A percentile compares a stretch with the other conserved stretches of the same genome.
Evolutionary conservation across 139 green algal species (phyloP).

Genomic region (Chlorella sp.): DNA sequence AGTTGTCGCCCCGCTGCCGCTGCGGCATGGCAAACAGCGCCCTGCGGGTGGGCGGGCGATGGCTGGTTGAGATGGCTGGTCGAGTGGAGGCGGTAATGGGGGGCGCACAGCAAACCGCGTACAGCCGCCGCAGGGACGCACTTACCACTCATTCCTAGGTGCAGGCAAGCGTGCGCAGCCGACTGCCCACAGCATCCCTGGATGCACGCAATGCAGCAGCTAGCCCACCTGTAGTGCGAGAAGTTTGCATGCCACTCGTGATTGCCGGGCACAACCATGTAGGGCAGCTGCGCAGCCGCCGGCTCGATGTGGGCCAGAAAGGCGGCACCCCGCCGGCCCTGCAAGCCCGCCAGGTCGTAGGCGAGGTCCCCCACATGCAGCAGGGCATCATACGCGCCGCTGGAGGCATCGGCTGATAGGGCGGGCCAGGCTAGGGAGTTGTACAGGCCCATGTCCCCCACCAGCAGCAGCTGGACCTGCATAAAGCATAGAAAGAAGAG

Average conservation of each 20-base stretch:
- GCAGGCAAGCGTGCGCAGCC: no score
- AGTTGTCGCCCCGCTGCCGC: background rate
- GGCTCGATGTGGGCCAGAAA: constrained; percentile 31
- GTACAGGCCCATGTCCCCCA: constrained; percentile 37
- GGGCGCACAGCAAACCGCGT: no score
- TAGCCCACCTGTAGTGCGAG: constrained; percentile 24
- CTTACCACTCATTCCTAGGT: no score
- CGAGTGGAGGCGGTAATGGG: no score
- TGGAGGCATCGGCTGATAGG: background rate
- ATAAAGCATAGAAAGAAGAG: no score
- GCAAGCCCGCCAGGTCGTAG: constrained; percentile 34
- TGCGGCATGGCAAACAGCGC: constrained; percentile 36
- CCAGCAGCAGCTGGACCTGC: constrained; percentile 30
- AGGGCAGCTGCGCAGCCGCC: constrained; percentile 15
- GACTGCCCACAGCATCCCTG: no score
- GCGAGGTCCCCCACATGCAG: constrained; percentile 42
- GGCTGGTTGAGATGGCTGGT: no score
- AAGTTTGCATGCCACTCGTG: constrained; percentile 41
- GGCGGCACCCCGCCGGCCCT: background rate
- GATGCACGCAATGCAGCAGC: no score
- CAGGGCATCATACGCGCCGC: background rate
- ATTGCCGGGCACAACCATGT: constrained; percentile 38
- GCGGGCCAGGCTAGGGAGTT: constrained; percentile 26
- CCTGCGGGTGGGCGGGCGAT: background rate
- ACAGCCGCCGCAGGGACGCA: no score